Evolutionary conservation across 2,329 filamentous ascomycete species (phyloP), one percentile per base, ranked within the genome.

Genomic region (Davidsoniella eucalypti): DNA sequence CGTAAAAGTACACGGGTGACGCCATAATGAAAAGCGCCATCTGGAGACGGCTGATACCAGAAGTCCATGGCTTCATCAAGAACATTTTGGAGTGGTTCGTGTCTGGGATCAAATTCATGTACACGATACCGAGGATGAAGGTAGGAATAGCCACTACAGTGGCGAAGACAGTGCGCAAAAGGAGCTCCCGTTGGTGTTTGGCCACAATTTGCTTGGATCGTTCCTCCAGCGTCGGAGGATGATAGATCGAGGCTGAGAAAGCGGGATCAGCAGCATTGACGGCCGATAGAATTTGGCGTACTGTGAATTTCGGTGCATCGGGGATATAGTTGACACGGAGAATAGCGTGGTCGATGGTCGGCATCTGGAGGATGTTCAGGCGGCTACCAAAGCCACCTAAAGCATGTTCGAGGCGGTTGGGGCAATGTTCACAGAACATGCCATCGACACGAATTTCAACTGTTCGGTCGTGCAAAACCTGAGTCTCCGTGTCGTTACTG

Each of bases 51-150:
- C 76, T 85, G 49, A 88, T 79, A 0, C 86, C 85, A 2, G 75
- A 77, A 56, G 72, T 75, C 69, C 86, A 81, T 0, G 79, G 76
- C 54, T 72, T 61, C 75, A 87, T 87, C 42, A 93, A 65, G 57
- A 76, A 86, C 54, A 69, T 67, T 51, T 79, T 78, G 10, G 71
- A 70, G 0, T 64, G 56, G 56, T 87, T 73, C 2, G 69, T 64
- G 2, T 70, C 62, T 0, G 80, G 68, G 0, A 94, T 72, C 1
- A 95, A 70, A 54, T 76, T 86, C 88, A 94, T 95, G 66, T 86
- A 94, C 1, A 94, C 79, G 49, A 95, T 85, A 2, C 90, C 88
- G 38, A 95, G 78, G 47, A 94, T 62, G 57, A 95, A 88, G 0
- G 85, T 86, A 2, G 90, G 88, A 42, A 95, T 80, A 17, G 83